Base-by-base conservation (phyloP, 179 eudicot species). In the Silene noctiflora region DNA sequence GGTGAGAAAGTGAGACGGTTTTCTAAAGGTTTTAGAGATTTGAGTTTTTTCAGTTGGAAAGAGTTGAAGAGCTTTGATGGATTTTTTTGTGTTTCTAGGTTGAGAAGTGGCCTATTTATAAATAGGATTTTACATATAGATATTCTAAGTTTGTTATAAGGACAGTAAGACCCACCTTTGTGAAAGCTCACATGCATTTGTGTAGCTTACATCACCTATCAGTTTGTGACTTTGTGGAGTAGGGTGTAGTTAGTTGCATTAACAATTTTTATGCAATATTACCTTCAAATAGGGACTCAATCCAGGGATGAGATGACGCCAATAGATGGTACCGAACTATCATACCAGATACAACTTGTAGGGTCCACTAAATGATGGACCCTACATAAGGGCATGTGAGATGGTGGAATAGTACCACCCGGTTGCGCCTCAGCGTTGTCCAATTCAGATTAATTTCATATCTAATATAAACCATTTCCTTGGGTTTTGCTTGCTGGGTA, bases 121-220 rank as follows among this genome's bases (percentile, higher is more conserved):
- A 2, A 29, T 39, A 59, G 16, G 48, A 60, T 6, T 56, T 44
- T 67, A 14, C 29, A 14, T 3, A 5, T 44, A 22, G 72, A 20
- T n/a, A 25, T 9, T 21, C 33, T 29, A 21, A 29, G 35, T 42
- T 19, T 56, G 42, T 16, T 17, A 55, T 16, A 2, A 63, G 59
- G 65, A 21, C 16, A 33, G 53, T 67, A 65, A 29, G 85, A 46
- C 74, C 81, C 31, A 64, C 66, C 71, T 67, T 83, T 10, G 53
- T 69, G 58, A 44, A 75, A 31, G 60, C n/a, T 86, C 86, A 81
- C 83, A 79, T 83, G 83, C 76, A 77, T 81, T 79, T 77, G 78
- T 42, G 63, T 25, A 24, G 79, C 73, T 77, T 64, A 29, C 72
- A 24, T 63, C 72, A 39, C 61, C 13, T 10, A 19, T 46, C 22